Conservation (phyloP, 768 basidiomycete species). For the Collybiopsis confluens region DNA sequence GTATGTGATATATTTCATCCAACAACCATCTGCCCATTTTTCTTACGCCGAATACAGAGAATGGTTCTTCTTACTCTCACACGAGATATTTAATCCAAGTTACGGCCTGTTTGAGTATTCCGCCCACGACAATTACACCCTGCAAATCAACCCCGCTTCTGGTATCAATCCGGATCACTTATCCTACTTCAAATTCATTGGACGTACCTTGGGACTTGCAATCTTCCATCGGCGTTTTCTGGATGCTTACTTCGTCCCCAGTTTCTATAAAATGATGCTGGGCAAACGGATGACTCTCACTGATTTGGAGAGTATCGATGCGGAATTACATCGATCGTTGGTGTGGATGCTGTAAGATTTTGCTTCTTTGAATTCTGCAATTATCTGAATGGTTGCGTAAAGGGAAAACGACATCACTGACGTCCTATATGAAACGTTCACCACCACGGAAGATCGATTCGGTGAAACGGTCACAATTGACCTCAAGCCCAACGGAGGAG, state of each 20-base stretch:
- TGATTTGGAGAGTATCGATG: slow-evolving; percentile 69
- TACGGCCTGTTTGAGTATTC: slow-evolving; percentile 84
- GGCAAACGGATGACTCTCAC: slow-evolving; percentile 53
- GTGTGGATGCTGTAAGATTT: slow-evolving; percentile 68
- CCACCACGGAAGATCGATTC: slow-evolving; percentile 68
- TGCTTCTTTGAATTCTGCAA: not conserved
- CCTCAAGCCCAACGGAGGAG: slow-evolving; percentile 57
- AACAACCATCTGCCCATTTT: not conserved
- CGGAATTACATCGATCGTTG: slow-evolving; percentile 64
- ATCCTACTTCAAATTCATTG: slow-evolving; percentile 81
- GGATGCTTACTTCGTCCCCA: slow-evolving; percentile 75
- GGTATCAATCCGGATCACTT: slow-evolving; percentile 74
- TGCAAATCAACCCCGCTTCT: slow-evolving; percentile 76
- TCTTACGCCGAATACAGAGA: slow-evolving; percentile 43
- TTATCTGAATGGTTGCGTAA: not conserved
- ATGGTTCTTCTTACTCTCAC: slow-evolving; percentile 84
- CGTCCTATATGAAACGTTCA: slow-evolving; percentile 70
- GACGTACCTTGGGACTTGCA: slow-evolving; percentile 67
- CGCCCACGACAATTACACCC: slow-evolving; percentile 73
- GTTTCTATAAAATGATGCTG: slow-evolving; percentile 78
- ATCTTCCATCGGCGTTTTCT: slow-evolving; percentile 77
- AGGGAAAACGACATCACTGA: slow-evolving; percentile 78
- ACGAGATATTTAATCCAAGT: slow-evolving; percentile 78
- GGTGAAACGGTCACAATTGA: slow-evolving; percentile 68
- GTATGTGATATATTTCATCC: slow-evolving; percentile 29